Base-by-base conservation (phyloP, 345 rosid genomes). In the Durio zibethinus region DNA sequence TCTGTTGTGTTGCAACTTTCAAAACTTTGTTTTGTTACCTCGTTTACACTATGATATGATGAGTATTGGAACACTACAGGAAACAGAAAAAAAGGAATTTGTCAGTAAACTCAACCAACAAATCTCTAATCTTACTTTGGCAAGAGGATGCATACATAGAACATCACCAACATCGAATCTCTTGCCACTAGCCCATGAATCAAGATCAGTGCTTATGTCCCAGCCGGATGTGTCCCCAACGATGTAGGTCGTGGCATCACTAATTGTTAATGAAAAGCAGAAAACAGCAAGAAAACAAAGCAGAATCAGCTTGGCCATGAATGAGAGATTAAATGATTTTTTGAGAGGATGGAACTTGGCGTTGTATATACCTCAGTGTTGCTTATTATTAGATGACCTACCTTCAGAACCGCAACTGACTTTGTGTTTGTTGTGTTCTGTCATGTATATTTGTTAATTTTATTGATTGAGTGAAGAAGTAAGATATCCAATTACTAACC, bases 181-280 rank as follows among this genome's bases (percentile, higher is more conserved):
- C 81, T 92, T 93, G 86, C 75, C 90, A 16, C 10, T 72, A 0
- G 86, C n/a, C 99, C 99, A 96, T 27, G 94, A 59, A 59, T 83
- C 91, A 63, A 97, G 90, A 81, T 88, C 82, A 1, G 90, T 80
- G 86, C 98, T 94, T 27, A 94, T 85, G 86, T 97, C 98, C 99
- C 99, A 94, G 7, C 98, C 97, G 0, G 99, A 86, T 45, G 15
- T 86, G 77, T 90, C 99, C 1, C 99, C 99, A 2, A 96, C 97
- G 33, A 79, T 71, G 86, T 94, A 94, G 5, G 85, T 89, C 0
- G 94, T 74, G 42, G 91, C 94, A 25, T 79, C 40, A 84, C 87
- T 83, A n/a, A n/a, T n/a, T 63, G 87, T 77, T 73, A 72, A 73
- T 40, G 78, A 69, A 10, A 78, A 65, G 42, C 82, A 82, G 25